These are phyloP conservation scores for Gymnopilus dilepis DNA, from an alignment of 768 basidiomycete species.

Conservation along the genomic window DNA sequence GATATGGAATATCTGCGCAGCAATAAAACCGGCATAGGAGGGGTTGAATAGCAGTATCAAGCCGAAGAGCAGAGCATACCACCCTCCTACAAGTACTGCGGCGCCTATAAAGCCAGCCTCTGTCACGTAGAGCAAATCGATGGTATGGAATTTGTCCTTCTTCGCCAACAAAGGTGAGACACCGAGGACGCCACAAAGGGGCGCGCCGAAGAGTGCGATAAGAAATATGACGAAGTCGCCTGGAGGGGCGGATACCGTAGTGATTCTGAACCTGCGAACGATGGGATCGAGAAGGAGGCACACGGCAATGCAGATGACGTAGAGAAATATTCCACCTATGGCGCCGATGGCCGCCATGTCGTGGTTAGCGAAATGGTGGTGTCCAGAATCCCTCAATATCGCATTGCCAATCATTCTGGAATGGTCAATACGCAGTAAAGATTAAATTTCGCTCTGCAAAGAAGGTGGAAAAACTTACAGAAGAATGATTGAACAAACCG, in stretches of 20 bases:
- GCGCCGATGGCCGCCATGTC: background rate
- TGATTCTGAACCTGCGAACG: background rate
- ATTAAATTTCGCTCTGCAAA: background rate
- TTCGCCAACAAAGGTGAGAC: background rate
- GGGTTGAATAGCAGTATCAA: background rate
- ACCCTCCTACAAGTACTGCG: background rate
- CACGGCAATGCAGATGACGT: background rate
- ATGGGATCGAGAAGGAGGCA: background rate
- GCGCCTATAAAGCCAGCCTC: conserved; percentile 7
- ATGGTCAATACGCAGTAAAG: background rate
- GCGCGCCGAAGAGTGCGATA: background rate
- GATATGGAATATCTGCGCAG: background rate
- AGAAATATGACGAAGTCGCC: background rate
- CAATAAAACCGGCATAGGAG: background rate
- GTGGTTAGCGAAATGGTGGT: background rate
- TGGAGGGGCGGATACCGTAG: background rate
- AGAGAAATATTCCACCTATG: background rate
- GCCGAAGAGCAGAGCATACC: background rate
- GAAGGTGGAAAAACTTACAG: background rate
- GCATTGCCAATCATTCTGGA: background rate
- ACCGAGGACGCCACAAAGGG: conserved; percentile 5
- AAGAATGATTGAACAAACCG: background rate
- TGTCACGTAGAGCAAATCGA: background rate
- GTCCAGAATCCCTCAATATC: background rate
- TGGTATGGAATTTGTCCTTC: background rate